phyloP scores from a whole-genome alignment of 306 rosid species.

The Prunus mira region DNA sequence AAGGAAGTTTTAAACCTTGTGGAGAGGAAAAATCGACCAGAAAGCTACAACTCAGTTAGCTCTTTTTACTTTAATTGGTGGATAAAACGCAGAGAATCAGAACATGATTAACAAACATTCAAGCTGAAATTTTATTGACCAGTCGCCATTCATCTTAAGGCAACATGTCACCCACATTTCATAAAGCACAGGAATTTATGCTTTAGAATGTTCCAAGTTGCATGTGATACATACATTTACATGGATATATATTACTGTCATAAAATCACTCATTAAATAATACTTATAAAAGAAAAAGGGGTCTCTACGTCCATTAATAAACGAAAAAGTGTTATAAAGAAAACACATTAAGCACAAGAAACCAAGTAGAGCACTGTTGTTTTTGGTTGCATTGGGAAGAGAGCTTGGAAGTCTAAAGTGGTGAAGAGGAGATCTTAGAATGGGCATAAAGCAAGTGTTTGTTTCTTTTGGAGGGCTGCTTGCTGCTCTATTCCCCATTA shows the following conservation, averaged over 20 bases:
- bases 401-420: conserved; percentile 95
- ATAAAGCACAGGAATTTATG: conserved; percentile 60
- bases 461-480: conserved; percentile 67
- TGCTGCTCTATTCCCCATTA: conserved; percentile 24
- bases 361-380: conserved; percentile 30
- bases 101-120: conserved; percentile 36
- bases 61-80: conserved; percentile 57
- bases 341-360: conserved; percentile 47
- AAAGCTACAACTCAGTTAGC: conserved; percentile 64
- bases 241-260: conserved; percentile 14
- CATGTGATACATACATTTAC: conserved; percentile 38
- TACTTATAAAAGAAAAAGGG: conserved; percentile 27
- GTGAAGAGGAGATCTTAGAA: conserved; percentile 55
- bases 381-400: conserved; percentile 65
- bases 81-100: conserved; percentile 45
- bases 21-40: conserved; percentile 35
- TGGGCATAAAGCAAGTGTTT: conserved; percentile 76
- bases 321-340: conserved; percentile 33
- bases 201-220: conserved; percentile 67
- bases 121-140: conserved; percentile 53
- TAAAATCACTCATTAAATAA: neutral
- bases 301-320: conserved; percentile 16
- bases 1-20: conserved; percentile 47
- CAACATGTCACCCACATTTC: conserved; percentile 45
- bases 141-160: conserved; percentile 49